Evolutionary conservation across 805 yeast genomes (phyloP).

Genomic region (Candida rishiriensis): DNA sequence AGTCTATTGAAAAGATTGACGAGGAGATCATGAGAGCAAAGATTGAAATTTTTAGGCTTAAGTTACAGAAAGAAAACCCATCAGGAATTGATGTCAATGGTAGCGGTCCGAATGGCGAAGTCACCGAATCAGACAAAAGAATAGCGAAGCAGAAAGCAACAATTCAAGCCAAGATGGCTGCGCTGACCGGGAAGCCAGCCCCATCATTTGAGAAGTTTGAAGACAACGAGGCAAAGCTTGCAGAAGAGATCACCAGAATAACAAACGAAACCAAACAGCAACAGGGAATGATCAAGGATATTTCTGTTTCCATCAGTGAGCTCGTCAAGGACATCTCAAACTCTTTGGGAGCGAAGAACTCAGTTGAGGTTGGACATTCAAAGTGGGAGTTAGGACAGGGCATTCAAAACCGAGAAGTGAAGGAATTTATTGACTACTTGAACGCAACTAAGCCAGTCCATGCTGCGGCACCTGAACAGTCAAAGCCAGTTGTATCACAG

Average conservation of each 20-base stretch:
- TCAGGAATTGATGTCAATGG: slow-evolving; percentile 63
- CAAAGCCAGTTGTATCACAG: slow-evolving; percentile 8
- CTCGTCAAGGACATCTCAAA: slow-evolving; percentile 39
- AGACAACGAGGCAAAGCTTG: slow-evolving; percentile 50
- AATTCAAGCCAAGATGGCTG: slow-evolving; percentile 85
- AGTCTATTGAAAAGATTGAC: slow-evolving; percentile 59
- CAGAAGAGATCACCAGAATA: slow-evolving; percentile 47
- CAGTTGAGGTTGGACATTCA: slow-evolving; percentile 46
- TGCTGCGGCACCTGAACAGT: slow-evolving; percentile 1
- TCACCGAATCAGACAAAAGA: slow-evolving; percentile 78
- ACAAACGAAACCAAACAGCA: slow-evolving; percentile 51
- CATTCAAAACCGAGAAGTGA: slow-evolving; percentile 58
- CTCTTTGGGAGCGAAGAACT: slow-evolving; percentile 26
- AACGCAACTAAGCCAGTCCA: slow-evolving; percentile 23
- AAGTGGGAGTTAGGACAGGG: slow-evolving; percentile 85
- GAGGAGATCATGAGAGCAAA: slow-evolving; percentile 63
- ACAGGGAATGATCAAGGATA: slow-evolving; percentile 60
- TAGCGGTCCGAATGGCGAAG: slow-evolving; percentile 80
- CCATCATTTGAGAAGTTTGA: slow-evolving; percentile 43
- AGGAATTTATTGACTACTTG: slow-evolving; percentile 55
- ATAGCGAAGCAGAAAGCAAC: slow-evolving; percentile 77
- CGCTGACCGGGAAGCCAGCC: slow-evolving; percentile 73
- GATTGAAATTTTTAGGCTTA: slow-evolving; percentile 55
- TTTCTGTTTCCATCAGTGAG: slow-evolving; percentile 65
- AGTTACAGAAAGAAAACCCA: slow-evolving; percentile 61